Evolutionary conservation across 2,329 filamentous ascomycete genomes (phyloP), one percentile per base, ranked within the genome.

Genomic region (Albifimbria verrucaria): DNA sequence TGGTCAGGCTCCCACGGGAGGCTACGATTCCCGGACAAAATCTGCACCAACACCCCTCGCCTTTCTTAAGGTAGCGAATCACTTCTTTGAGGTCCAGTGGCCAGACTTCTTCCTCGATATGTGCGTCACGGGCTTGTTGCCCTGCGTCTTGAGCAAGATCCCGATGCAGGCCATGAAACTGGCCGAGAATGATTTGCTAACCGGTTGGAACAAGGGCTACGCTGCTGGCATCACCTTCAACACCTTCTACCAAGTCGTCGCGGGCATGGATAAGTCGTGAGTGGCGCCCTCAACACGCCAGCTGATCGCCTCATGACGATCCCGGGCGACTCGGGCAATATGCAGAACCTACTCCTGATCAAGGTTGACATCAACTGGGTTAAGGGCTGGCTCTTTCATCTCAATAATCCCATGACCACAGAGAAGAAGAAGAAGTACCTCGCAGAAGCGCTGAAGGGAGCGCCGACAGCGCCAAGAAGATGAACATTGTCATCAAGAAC

Each of bases 41-140:
- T 44, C 42, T 44, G 42, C 42, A 44, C 42, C 42, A 44, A 44
- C 18, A 20, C 42, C 42, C 18, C 42, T 44, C 18, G 22, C 42
- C 18, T 44, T 44, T 20, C 42, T 44, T 20, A 44, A 44, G 42
- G 42, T 44, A 5, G 18, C 42, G 42, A 20, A 44, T 17, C 42
- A 44, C 42, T 44, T 44, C 42, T 44, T 44, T 20, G 42, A 44
- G 42, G 42, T 44, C 42, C 42, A 44, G 42, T 44, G 42, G 42
- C 42, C 42, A 44, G 22, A 44, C 5, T 17, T 44, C 18, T 44
- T 44, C 42, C 42, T 44, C 42, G 42, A 44, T 7, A 44, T 20
- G 18, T 44, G 42, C 42, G 42, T 44, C 42, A 44, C 42, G 42
- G 42, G 42, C 42, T 4, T 44, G 42, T 44, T 44, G 42, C 42